Percentiles rank a stretch among this genome's conserved stretches.
Evolutionary conservation across 331 rosid genomes (phyloP).

Genomic region (Arachis monticola): DNA sequence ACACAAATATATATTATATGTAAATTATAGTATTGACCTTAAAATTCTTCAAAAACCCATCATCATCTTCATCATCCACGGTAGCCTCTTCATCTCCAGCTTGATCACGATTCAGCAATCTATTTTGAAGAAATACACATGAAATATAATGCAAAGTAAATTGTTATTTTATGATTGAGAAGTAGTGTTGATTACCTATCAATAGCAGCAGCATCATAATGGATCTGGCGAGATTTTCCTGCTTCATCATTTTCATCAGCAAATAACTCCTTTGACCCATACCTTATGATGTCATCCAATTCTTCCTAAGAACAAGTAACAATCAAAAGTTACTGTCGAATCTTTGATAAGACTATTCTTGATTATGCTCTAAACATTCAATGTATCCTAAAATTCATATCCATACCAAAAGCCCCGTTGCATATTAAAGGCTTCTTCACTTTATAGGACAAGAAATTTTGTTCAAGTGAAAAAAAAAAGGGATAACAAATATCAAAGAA

Average conservation of each 20-base stretch:
- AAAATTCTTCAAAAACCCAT: conserved; percentile 93
- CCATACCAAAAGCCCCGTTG: conserved; percentile 23
- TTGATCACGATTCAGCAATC: conserved; percentile 96
- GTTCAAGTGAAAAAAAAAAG: not conserved
- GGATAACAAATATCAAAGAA: not conserved
- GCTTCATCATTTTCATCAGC: conserved; percentile 95
- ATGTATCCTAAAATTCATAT: conserved; percentile 12
- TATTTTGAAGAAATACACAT: conserved; percentile 45
- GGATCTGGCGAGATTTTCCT: conserved; percentile 95
- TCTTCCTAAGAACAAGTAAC: conserved; percentile 69
- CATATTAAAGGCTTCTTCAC: conserved; percentile 1
- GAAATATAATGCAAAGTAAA: conserved; percentile 35
- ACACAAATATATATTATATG: conserved; percentile 26
- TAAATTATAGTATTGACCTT: conserved; percentile 62
- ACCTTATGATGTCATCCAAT: conserved; percentile 95
- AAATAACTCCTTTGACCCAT: conserved; percentile 97
- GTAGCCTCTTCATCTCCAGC: conserved; percentile 79
- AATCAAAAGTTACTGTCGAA: conserved; percentile 34
- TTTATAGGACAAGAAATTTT: not conserved
- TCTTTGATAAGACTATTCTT: conserved; percentile 27
- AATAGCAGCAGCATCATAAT: conserved; percentile 93
- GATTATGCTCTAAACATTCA: conserved; percentile 9
- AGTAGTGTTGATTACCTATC: conserved; percentile 62
- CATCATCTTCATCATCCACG: conserved; percentile 92
- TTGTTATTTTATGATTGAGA: conserved; percentile 26